Conservation (phyloP, 768 basidiomycete species). For the Pleurotus tuber-regium region DNA sequence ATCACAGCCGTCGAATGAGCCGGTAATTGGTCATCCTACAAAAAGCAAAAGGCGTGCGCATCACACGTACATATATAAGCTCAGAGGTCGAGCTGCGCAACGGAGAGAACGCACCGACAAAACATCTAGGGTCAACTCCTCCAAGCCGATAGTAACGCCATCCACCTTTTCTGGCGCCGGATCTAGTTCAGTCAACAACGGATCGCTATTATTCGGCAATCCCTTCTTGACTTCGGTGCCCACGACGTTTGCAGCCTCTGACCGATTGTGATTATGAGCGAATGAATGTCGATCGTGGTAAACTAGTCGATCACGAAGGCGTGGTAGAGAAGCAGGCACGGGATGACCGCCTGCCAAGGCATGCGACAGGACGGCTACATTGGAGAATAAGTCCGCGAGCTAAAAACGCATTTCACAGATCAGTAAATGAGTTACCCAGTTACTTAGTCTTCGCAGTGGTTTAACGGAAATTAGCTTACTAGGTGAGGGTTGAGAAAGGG, state of each 20-base stretch:
- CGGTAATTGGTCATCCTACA: constrained; percentile 40
- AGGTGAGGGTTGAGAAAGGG: constrained; percentile 46
- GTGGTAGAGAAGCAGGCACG: constrained; percentile 36
- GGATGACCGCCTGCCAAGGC: constrained; percentile 33
- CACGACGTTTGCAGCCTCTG: background rate
- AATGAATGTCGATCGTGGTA: constrained; percentile 37
- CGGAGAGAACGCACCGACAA: constrained; percentile 27
- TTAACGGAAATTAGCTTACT: constrained; percentile 23
- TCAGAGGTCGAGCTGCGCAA: background rate
- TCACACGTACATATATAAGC: too few species aligned
- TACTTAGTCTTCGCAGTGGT: too few species aligned
- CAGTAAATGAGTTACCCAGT: too few species aligned
- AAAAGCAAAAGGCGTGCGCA: too few species aligned
- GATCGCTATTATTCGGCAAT: constrained; percentile 12
- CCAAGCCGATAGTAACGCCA: constrained; percentile 39
- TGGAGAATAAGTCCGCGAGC: constrained; percentile 44
- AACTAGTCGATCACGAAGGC: constrained; percentile 38
- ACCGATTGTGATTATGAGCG: background rate
- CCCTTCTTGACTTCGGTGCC: constrained; percentile 17
- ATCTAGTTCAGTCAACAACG: constrained; percentile 11
- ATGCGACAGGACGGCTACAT: constrained; percentile 35
- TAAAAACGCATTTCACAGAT: constrained; percentile 14
- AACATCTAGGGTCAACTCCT: constrained; percentile 36
- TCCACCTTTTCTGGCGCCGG: constrained; percentile 32
- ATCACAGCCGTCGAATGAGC: constrained; percentile 42